A percentile compares a stretch with the other conserved stretches of the same genome.
These are phyloP conservation scores for Cryptomeria japonica DNA, from an alignment of 75 land plant species.

Conservation along the genomic window DNA sequence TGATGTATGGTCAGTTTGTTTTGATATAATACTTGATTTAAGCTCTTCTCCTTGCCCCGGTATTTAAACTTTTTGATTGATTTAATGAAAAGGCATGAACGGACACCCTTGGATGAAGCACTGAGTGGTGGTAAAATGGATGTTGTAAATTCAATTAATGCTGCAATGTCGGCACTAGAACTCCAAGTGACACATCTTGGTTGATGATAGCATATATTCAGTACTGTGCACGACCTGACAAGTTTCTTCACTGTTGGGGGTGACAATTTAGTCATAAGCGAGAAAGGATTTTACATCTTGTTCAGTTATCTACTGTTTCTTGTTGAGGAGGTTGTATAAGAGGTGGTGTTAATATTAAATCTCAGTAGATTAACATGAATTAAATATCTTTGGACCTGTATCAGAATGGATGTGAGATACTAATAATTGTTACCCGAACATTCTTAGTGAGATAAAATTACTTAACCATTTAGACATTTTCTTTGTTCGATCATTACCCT, in stretches of 20 bases:
- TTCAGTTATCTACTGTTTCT: neutral
- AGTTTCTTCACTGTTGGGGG: neutral
- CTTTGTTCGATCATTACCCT: neutral
- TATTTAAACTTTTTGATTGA: neutral
- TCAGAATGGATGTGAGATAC: neutral
- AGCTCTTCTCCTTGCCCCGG: neutral
- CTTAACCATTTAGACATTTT: neutral
- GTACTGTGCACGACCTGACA: neutral
- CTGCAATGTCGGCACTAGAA: conserved; percentile 48
- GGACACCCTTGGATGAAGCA: conserved; percentile 93
- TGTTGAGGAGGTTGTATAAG: neutral
- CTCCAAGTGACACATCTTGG: conserved; percentile 17
- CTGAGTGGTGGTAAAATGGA: conserved; percentile 66
- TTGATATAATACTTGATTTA: neutral
- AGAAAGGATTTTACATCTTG: neutral
- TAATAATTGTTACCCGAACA: neutral
- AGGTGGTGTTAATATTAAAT: neutral
- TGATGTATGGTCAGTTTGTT: neutral
- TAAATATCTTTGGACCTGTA: neutral
- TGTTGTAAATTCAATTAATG: conserved; percentile 66
- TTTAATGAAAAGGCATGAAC: conserved; percentile 59
- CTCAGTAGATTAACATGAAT: neutral
- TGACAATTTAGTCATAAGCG: neutral
- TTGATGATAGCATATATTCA: neutral
- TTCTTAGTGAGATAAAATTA: neutral